These are phyloP conservation scores for Aspergillus brunneoviolaceus DNA, from an alignment of 2,329 filamentous ascomycete genomes.

Conservation along the genomic window DNA sequence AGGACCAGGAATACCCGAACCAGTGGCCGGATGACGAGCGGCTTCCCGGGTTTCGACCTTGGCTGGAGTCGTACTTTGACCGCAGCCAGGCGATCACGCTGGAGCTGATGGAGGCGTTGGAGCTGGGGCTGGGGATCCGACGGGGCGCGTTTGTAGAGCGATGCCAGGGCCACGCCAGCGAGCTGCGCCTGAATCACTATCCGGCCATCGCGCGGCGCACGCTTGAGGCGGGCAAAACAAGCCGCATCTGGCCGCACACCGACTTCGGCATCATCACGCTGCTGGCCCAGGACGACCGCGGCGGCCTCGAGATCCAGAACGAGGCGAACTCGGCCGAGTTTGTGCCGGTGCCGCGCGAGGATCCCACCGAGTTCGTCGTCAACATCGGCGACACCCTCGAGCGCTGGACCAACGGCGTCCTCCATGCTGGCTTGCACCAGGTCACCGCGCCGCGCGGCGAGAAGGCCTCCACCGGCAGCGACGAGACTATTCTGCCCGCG, in stretches of 20 bases:
- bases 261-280: too few relatives aligned
- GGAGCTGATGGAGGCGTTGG: not conserved
- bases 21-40: too few relatives aligned
- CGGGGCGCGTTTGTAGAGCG: not conserved
- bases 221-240: too few relatives aligned
- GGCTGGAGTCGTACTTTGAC: not conserved
- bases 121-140: not conserved
- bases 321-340: slow-evolving; percentile 21
- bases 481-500: too few relatives aligned
- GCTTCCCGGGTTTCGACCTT: not conserved
- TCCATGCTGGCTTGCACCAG: slow-evolving; percentile 38
- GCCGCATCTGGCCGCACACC: too few relatives aligned
- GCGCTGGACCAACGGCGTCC: slow-evolving; percentile 38
- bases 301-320: too few relatives aligned
- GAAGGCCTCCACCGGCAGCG: too few relatives aligned
- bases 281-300: too few relatives aligned
- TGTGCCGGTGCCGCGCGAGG: slow-evolving; percentile 10
- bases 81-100: not conserved
- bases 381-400: slow-evolving; percentile 45
- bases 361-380: slow-evolving; percentile 34
- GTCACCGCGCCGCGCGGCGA: slow-evolving; percentile 22
- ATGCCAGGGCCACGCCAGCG: too few relatives aligned
- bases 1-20: too few relatives aligned
- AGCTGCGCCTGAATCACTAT: too few relatives aligned
- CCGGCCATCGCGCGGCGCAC: too few relatives aligned